These are phyloP conservation scores for Magnolia sinica DNA, from an alignment of 164 flowering plant genomes.

Conservation along the genomic window DNA sequence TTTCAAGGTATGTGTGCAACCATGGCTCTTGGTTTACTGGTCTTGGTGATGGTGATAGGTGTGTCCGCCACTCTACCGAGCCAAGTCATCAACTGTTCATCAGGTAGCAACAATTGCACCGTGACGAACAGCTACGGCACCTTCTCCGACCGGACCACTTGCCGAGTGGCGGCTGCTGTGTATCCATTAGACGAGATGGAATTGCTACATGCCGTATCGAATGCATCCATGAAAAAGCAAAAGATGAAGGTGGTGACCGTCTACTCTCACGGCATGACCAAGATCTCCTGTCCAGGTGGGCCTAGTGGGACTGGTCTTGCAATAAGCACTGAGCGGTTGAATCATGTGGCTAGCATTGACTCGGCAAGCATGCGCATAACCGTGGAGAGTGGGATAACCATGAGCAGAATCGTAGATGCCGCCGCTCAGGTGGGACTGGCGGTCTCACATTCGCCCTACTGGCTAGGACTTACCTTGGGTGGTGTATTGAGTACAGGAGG, in stretches of 20 bases:
- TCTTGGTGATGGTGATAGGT: neutral
- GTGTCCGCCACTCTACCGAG: conserved; percentile 28
- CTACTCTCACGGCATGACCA: conserved; percentile 43
- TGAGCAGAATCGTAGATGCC: neutral
- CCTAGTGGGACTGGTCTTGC: conserved; percentile 4
- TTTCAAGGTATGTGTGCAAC: neutral
- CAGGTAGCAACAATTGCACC: conserved; percentile 4
- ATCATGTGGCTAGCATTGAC: conserved; percentile 18
- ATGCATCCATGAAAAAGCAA: conserved; percentile 23
- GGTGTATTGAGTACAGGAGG: neutral
- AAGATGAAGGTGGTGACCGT: conserved; percentile 44
- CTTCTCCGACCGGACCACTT: conserved; percentile 40
- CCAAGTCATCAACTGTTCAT: conserved; percentile 31
- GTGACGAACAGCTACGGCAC: conserved; percentile 34
- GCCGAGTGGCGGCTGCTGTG: conserved; percentile 26
- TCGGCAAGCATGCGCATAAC: conserved; percentile 18
- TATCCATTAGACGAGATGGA: conserved; percentile 38
- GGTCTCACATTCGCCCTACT: neutral
- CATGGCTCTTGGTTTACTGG: neutral
- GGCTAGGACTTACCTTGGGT: conserved; percentile 2
- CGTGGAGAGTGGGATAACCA: conserved; percentile 4
- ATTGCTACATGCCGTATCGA: conserved; percentile 29
- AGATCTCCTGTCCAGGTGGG: conserved; percentile 39
- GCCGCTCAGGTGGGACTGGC: neutral
- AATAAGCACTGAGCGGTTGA: conserved; percentile 40